Percentiles rank a stretch among this genome's conserved stretches.
phyloP scores from a whole-genome alignment of 768 basidiomycete genomes.

The Coprinopsis cinerea region DNA sequence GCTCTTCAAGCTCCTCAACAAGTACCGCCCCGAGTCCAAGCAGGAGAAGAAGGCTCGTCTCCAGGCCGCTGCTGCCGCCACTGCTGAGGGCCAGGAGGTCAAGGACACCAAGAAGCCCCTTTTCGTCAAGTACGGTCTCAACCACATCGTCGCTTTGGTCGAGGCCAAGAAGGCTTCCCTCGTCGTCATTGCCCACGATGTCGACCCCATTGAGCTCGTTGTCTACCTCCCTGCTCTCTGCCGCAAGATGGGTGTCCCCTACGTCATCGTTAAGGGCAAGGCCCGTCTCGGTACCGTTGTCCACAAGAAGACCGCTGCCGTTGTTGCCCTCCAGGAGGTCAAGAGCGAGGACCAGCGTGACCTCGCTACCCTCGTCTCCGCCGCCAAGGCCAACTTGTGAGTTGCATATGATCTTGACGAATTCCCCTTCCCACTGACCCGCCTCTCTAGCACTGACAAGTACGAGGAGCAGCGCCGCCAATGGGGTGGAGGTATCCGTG shows the following conservation, averaged over 20 bases:
- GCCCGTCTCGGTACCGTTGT: conserved; percentile 96
- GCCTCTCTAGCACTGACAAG: conserved; percentile 68
- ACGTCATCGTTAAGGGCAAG: conserved; percentile 98
- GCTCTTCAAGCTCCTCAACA: conserved; percentile 96
- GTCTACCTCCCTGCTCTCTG: conserved; percentile 97
- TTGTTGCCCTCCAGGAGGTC: conserved; percentile 89
- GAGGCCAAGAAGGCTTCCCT: conserved; percentile 78
- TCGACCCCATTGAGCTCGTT: conserved; percentile 98
- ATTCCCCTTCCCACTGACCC: conserved; percentile 7
- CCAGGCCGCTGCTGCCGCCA: conserved; percentile 64
- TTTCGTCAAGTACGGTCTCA: conserved; percentile 93
- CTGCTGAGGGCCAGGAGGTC: conserved; percentile 70
- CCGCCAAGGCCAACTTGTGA: conserved; percentile 96
- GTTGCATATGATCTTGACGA: conserved; percentile 26
- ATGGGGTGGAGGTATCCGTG: conserved; percentile 96
- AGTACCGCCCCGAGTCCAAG: conserved; percentile 93
- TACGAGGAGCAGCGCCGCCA: conserved; percentile 86
- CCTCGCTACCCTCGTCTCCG: conserved; percentile 85
- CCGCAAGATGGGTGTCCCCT: conserved; percentile 99
- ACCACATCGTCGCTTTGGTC: conserved; percentile 92
- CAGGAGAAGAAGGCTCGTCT: conserved; percentile 97
- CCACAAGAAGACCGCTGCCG: conserved; percentile 97
- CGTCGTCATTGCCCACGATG: conserved; percentile 87
- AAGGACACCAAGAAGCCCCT: conserved; percentile 88
- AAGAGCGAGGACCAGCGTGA: conserved; percentile 92